Percentiles rank a stretch among this genome's conserved stretches.
These are phyloP conservation scores for Brassica juncea DNA, from an alignment of 345 rosid genomes.

Conservation along the genomic window DNA sequence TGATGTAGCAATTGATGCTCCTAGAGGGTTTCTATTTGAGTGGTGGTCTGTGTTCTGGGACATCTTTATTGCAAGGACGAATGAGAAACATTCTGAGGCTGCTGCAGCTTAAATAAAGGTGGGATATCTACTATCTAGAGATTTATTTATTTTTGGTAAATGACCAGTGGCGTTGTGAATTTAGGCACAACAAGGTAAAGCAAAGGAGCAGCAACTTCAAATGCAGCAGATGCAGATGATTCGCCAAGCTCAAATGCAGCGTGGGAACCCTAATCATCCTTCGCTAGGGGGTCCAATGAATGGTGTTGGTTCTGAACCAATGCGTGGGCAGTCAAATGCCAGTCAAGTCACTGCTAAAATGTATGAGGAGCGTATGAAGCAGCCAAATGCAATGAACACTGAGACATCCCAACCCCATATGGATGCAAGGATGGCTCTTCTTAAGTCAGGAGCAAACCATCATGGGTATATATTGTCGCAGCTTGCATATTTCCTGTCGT, in stretches of 20 bases:
- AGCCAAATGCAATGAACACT: constrained; percentile 46
- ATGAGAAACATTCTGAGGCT: constrained; percentile 88
- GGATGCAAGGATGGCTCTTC: constrained; percentile 83
- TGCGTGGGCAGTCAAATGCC: constrained; percentile 77
- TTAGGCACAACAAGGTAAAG: constrained; percentile 79
- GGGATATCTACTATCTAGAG: constrained; percentile 4
- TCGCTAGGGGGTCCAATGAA: constrained; percentile 70
- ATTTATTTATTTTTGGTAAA: not conserved
- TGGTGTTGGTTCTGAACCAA: constrained; percentile 63
- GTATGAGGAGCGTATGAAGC: constrained; percentile 86
- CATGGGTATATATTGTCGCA: constrained; percentile 58
- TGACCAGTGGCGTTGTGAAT: constrained; percentile 29
- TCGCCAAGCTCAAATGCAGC: constrained; percentile 87
- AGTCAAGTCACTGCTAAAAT: constrained; percentile 82
- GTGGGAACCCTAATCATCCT: constrained; percentile 57
- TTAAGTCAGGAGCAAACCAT: constrained; percentile 72
- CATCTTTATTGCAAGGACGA: constrained; percentile 90
- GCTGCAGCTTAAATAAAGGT: constrained; percentile 95
- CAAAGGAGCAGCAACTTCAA: constrained; percentile 82
- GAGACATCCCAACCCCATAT: too few species aligned
- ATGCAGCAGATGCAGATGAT: constrained; percentile 76
- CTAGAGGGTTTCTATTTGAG: constrained; percentile 96
- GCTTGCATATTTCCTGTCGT: constrained; percentile 11
- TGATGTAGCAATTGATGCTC: constrained; percentile 93
- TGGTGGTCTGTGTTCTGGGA: constrained; percentile 99